Evolutionary conservation across 2,329 filamentous ascomycete species (phyloP).

Genomic region (Colletotrichum abscissum): DNA sequence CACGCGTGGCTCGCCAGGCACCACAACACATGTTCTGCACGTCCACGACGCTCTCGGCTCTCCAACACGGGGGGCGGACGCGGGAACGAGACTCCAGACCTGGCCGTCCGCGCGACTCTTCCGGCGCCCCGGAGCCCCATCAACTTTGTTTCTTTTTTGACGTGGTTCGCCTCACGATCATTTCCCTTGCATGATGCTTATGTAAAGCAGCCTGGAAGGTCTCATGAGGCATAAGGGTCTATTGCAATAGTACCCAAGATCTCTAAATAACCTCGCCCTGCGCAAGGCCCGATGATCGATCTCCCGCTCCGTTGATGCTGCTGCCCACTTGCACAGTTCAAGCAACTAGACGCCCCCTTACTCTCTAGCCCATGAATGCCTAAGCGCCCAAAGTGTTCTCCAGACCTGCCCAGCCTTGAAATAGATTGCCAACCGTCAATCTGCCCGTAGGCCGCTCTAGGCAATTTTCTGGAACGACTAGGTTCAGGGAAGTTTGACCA

Average conservation of each 20-base stretch:
- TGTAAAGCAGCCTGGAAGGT: background rate
- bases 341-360: background rate
- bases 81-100: too few species aligned
- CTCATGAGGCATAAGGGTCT: background rate
- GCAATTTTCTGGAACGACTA: slow-evolving; percentile 21
- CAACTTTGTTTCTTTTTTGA: background rate
- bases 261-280: too few species aligned
- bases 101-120: background rate
- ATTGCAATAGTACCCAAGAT: too few species aligned
- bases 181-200: background rate
- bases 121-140: too few species aligned
- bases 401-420: background rate
- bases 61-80: background rate
- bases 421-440: background rate
- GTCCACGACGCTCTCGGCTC: background rate
- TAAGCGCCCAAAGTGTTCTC: background rate
- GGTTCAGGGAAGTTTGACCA: background rate
- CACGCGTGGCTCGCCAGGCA: slow-evolving; percentile 18
- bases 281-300: too few species aligned
- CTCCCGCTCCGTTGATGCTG: too few species aligned
- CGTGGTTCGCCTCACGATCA: background rate
- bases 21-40: background rate
- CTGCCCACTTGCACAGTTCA: too few species aligned
- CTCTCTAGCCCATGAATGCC: background rate
- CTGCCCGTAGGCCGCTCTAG: slow-evolving; percentile 6